Percentiles rank a stretch among this genome's conserved stretches.
These are phyloP conservation scores for Astragalus glycyphyllos DNA, from an alignment of 306 rosid genomes.

Conservation along the genomic window DNA sequence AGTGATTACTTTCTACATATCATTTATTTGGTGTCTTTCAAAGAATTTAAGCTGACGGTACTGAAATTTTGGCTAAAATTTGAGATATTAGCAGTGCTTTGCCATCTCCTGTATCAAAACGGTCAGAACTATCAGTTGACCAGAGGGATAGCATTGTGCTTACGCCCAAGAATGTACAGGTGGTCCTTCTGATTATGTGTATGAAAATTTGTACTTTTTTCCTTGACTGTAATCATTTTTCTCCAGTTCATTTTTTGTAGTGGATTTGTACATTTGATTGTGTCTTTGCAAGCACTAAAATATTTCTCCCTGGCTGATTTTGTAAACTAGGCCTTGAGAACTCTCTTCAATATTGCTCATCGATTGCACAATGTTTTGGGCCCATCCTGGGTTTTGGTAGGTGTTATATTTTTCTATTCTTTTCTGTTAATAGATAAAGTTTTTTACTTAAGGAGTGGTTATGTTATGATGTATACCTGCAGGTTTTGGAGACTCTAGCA, in stretches of 20 bases:
- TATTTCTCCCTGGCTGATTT: constrained; percentile 38
- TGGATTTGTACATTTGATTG: constrained; percentile 38
- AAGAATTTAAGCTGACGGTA: constrained; percentile 44
- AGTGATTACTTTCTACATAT: constrained; percentile 21
- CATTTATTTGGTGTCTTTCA: constrained; percentile 36
- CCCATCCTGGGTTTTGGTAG: constrained; percentile 97
- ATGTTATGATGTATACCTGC: constrained; percentile 37
- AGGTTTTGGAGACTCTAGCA: constrained; percentile 97
- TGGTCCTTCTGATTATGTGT: constrained; percentile 44
- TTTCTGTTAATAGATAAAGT: constrained; percentile 19
- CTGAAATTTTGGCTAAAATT: constrained; percentile 51
- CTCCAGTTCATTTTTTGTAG: constrained; percentile 18
- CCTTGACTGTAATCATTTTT: constrained; percentile 28
- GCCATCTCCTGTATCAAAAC: constrained; percentile 86
- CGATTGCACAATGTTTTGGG: constrained; percentile 96
- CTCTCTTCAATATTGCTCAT: constrained; percentile 96
- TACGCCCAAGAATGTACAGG: constrained; percentile 98
- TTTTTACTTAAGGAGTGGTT: constrained; percentile 34
- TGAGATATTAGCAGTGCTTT: constrained; percentile 65
- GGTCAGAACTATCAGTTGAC: constrained; percentile 71
- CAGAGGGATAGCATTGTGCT: constrained; percentile 85
- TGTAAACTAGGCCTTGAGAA: constrained; percentile 85
- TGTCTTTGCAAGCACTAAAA: constrained; percentile 13
- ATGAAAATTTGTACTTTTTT: constrained; percentile 28
- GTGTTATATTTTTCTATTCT: constrained; percentile 39